Evolutionary conservation across 805 yeast genomes (phyloP).

Genomic region (Debaryomyces hansenii): DNA sequence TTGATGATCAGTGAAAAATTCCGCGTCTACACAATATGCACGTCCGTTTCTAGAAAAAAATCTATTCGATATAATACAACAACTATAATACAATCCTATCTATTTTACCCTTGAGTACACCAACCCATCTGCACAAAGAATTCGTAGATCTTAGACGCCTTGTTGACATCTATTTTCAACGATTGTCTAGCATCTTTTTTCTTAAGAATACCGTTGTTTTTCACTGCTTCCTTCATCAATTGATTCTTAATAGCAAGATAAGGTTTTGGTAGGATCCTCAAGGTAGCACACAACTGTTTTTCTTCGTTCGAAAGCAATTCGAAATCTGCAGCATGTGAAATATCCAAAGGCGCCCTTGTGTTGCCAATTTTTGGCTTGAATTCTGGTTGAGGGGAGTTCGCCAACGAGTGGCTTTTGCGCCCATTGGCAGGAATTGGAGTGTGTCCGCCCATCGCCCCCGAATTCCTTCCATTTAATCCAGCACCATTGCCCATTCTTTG

Average conservation of each 20-base stretch:
- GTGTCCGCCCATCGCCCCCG: slow-evolving; percentile 15
- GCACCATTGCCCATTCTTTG: slow-evolving; percentile 53
- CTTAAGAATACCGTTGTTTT: slow-evolving; percentile 80
- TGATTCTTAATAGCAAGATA: slow-evolving; percentile 90
- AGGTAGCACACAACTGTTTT: slow-evolving; percentile 75
- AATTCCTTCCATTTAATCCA: slow-evolving; percentile 9
- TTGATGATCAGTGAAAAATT: neutral
- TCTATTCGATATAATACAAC: neutral
- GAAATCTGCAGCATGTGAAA: slow-evolving; percentile 76
- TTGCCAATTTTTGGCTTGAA: slow-evolving; percentile 42
- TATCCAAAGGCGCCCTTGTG: slow-evolving; percentile 60
- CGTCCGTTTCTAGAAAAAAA: neutral
- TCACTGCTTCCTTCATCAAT: slow-evolving; percentile 80
- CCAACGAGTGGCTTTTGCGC: slow-evolving; percentile 21
- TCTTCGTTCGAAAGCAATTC: slow-evolving; percentile 86
- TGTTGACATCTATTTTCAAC: slow-evolving; percentile 79
- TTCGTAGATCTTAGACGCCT: slow-evolving; percentile 86
- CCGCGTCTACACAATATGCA: neutral
- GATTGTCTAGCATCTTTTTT: slow-evolving; percentile 84
- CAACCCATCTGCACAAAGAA: slow-evolving; percentile 92
- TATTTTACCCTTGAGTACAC: slow-evolving; percentile 49
- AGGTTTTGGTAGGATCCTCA: slow-evolving; percentile 89
- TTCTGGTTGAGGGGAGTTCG: slow-evolving; percentile 39
- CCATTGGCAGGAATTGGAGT: slow-evolving; percentile 13
- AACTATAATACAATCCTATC: neutral